Base-by-base conservation (phyloP, 2,329 filamentous ascomycete species). In the Cladosporium sp. region DNA sequence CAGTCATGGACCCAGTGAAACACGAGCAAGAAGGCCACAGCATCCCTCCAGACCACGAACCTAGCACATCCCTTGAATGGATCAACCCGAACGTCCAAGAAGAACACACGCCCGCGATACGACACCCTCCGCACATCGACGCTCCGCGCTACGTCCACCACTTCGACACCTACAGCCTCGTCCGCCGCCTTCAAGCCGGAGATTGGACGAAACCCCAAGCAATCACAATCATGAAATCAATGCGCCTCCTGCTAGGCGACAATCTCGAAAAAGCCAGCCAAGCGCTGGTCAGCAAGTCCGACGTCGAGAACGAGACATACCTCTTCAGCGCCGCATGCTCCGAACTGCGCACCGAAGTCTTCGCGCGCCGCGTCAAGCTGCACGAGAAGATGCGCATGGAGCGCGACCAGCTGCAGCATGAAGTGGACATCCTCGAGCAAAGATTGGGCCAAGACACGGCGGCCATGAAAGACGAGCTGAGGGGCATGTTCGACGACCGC, bases 401-500 rank as follows among this genome's bases (percentile, higher is more conserved):
- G 75, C 85, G 95, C 48, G 92, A 90, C 4, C 88, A 93, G 58
- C 79, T 99, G 69, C 93, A 97, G 80, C 93, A 97, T 76, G 95
- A 98, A 77, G 89, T 93, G n/a, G 95, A 99, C 76, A 96, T 97
- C 21, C 77, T 97, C 63, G 89, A 87, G 64, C 95, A 98, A 80
- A 86, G 89, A 57, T 82, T 97, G 66, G 91, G 88, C 36, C 93
- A 97, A 78, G 93, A 98, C 76, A 83, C 93, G 28, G 80, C 88
- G 64, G 90, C 86, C 36, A 81, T 98, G 66, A 95, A 92, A 72
- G 94, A 99, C 75, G 92, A 93, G 64, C 85, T 98, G n/a, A 92
- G 93, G 76, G 94, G 92, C 65, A 90, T 97, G 85, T 97, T 98
- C 76, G 94, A 98, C 74, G 94, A 99, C 76, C 88, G 96, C 51